Evolutionary conservation across 345 rosid species (phyloP).

Genomic region (Pistacia atlantica): DNA sequence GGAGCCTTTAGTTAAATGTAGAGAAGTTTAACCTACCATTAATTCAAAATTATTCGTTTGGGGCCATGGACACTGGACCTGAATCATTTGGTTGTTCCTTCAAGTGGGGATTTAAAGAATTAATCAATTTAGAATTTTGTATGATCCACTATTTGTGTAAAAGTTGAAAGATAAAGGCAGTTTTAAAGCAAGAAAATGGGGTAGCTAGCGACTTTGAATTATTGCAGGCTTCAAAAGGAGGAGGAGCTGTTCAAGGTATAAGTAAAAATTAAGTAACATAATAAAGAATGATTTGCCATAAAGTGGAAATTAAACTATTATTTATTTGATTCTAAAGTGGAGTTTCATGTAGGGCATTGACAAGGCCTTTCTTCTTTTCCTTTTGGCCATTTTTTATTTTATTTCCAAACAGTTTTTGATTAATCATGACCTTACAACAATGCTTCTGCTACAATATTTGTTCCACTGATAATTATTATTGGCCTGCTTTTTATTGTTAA

Average conservation of each 20-base stretch:
- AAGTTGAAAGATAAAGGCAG: constrained; percentile 21
- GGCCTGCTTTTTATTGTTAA: too few species aligned
- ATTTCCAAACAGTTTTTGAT: not conserved
- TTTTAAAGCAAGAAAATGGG: constrained; percentile 21
- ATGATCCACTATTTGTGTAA: constrained; percentile 10
- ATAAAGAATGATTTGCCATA: constrained; percentile 17
- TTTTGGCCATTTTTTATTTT: not conserved
- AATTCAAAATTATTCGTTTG: not conserved
- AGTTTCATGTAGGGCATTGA: not conserved
- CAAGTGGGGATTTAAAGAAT: not conserved
- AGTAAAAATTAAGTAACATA: constrained; percentile 43
- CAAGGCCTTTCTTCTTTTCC: not conserved
- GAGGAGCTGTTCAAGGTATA: constrained; percentile 11
- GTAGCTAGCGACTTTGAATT: constrained; percentile 20
- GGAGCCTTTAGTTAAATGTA: not conserved
- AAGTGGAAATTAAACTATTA: not conserved
- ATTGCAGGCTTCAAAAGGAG: constrained; percentile 26
- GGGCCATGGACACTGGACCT: not conserved
- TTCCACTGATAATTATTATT: not conserved
- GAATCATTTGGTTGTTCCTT: constrained; percentile 4
- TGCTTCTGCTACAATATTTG: constrained; percentile 14
- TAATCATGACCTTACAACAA: constrained; percentile 5
- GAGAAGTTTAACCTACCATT: constrained; percentile 6
- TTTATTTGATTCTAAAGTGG: not conserved
- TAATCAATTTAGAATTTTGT: not conserved